Evolutionary conservation across 768 basidiomycete species (phyloP).

Genomic region (Filobasidium floriforme): DNA sequence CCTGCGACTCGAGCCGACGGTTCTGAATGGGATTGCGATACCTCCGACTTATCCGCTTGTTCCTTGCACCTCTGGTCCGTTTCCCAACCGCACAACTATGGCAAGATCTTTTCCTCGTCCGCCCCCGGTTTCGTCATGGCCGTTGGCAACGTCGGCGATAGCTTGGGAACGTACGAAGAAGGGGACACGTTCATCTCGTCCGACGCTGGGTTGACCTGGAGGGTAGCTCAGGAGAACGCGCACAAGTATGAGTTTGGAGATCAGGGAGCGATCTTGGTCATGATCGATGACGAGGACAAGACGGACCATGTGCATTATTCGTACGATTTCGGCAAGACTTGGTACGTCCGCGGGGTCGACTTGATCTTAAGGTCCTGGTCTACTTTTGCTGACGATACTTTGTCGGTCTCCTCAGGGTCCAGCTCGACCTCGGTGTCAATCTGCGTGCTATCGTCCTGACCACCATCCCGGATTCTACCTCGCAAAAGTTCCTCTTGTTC

Average conservation of each 20-base stretch:
- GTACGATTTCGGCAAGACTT: slow-evolving; percentile 69
- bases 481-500: slow-evolving; percentile 87
- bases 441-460: slow-evolving; percentile 69
- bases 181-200: slow-evolving; percentile 89
- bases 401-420: slow-evolving; percentile 52
- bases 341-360: slow-evolving; percentile 52
- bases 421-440: slow-evolving; percentile 61
- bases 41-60: slow-evolving; percentile 54
- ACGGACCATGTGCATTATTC: slow-evolving; percentile 68
- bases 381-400: neutral
- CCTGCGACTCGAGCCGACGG: slow-evolving; percentile 58
- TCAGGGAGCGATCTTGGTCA: slow-evolving; percentile 66
- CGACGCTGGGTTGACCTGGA: slow-evolving; percentile 82
- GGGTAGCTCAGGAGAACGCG: slow-evolving; percentile 63
- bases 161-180: slow-evolving; percentile 65
- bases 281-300: slow-evolving; percentile 74
- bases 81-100: slow-evolving; percentile 84
- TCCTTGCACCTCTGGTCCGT: slow-evolving; percentile 89
- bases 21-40: slow-evolving; percentile 58
- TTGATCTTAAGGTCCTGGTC: neutral
- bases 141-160: slow-evolving; percentile 76
- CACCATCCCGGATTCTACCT: slow-evolving; percentile 89
- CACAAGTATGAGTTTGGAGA: slow-evolving; percentile 97
- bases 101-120: slow-evolving; percentile 85
- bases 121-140: slow-evolving; percentile 94